Conservation (phyloP, 805 yeast species). For the Metschnikowia kofuensis region DNA sequence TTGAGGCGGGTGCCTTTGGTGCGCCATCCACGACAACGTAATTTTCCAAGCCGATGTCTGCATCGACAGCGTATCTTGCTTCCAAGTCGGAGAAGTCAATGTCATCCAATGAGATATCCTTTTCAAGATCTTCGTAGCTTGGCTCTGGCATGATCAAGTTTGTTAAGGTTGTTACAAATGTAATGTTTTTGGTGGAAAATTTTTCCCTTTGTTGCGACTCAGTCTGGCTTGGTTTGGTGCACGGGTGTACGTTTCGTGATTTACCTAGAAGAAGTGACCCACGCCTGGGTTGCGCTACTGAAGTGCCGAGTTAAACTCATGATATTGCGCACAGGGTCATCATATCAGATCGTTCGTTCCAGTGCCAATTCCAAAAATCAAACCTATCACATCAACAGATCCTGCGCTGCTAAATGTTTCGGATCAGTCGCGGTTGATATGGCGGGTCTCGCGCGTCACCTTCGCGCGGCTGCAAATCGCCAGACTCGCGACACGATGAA, state of each 20-base stretch:
- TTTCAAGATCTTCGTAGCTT: slow-evolving; percentile 33
- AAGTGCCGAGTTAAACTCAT: no score
- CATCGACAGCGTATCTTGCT: slow-evolving; percentile 58
- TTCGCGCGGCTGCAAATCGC: slow-evolving; percentile 4
- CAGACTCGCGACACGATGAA: not conserved
- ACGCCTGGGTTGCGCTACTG: not conserved
- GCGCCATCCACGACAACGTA: slow-evolving; percentile 92
- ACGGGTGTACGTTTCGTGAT: slow-evolving; percentile 2
- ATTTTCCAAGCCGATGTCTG: slow-evolving; percentile 63
- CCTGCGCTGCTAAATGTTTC: no score
- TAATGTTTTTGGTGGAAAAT: slow-evolving; percentile 4
- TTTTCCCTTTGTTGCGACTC: slow-evolving; percentile 10
- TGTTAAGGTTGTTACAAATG: not conserved
- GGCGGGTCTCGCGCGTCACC: not conserved
- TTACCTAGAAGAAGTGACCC: no score
- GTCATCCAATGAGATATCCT: slow-evolving; percentile 44
- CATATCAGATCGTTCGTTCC: no score
- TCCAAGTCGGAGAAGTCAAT: slow-evolving; percentile 85
- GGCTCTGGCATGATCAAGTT: slow-evolving; percentile 13
- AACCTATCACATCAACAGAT: no score
- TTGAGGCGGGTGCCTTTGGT: slow-evolving; percentile 89
- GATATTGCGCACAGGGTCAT: no score
- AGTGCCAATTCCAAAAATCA: no score
- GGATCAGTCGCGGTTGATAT: no score
- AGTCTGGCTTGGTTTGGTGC: slow-evolving; percentile 2